A percentile compares a stretch with the other conserved stretches of the same genome.
Evolutionary conservation across 2,329 filamentous ascomycete genomes (phyloP).

Genomic region (Aspergillus versicolor): DNA sequence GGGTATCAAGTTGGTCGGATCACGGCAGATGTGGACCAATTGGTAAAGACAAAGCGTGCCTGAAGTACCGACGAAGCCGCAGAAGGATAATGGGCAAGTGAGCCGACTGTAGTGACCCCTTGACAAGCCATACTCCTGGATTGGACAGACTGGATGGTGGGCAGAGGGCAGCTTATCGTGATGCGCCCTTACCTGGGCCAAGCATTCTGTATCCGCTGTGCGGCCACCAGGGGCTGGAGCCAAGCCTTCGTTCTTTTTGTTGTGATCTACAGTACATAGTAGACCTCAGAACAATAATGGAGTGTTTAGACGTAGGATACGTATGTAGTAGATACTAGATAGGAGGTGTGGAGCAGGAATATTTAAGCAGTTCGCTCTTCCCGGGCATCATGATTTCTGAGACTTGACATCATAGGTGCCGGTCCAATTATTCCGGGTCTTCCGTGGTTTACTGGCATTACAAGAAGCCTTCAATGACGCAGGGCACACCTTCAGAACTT

Average conservation of each 20-base stretch:
- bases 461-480: neutral
- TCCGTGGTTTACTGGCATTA: neutral
- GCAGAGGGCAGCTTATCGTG: constrained; percentile 1
- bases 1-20: neutral
- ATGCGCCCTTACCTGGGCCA: constrained; percentile 20
- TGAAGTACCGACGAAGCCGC: neutral
- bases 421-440: constrained; percentile 4
- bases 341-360: neutral
- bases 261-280: constrained; percentile 10
- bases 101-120: constrained; percentile 6
- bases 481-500: neutral
- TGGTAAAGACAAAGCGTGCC: neutral
- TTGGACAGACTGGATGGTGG: neutral
- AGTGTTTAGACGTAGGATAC: neutral
- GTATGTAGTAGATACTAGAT: neutral
- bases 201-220: constrained; percentile 20
- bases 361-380: constrained; percentile 1
- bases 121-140: constrained; percentile 3
- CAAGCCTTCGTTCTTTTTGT: constrained; percentile 11
- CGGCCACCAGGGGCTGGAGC: constrained; percentile 6
- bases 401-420: constrained; percentile 10
- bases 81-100: neutral
- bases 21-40: constrained; percentile 12
- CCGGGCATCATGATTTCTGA: constrained; percentile 2
- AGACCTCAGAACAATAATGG: constrained; percentile 6